Conservation (phyloP, 345 rosid genomes). For the Cochlearia excelsa region DNA sequence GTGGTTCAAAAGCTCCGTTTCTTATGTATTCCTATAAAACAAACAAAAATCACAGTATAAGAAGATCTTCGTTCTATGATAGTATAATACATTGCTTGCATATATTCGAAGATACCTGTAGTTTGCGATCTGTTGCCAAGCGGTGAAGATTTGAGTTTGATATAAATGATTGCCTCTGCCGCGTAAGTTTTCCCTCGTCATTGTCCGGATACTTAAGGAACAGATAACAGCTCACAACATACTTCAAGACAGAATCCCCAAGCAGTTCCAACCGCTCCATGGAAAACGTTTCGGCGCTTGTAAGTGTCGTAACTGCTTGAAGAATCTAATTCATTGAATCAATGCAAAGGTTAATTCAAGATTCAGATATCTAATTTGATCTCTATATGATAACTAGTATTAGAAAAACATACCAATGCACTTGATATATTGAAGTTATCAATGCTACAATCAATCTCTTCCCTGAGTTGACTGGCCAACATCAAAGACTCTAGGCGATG, state of each 20-base stretch:
- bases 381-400: conserved; percentile 11
- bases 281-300: conserved; percentile 74
- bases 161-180: conserved; percentile 42
- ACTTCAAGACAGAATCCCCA: conserved; percentile 93
- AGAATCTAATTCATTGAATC: conserved; percentile 50
- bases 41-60: conserved; percentile 4
- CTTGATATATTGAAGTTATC: conserved; percentile 51
- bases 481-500: conserved; percentile 75
- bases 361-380: conserved; percentile 4
- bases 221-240: conserved; percentile 67
- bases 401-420: conserved; percentile 52
- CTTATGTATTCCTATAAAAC: conserved; percentile 64
- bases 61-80: neutral
- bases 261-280: conserved; percentile 95
- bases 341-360: conserved; percentile 3
- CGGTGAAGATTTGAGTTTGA: conserved; percentile 66
- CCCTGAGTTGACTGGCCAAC: conserved; percentile 89
- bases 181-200: conserved; percentile 69
- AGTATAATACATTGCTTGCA: conserved; percentile 7
- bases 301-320: conserved; percentile 72
- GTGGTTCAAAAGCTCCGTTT: conserved; percentile 77
- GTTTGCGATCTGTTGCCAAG: conserved; percentile 51
- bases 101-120: conserved; percentile 55
- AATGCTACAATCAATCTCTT: conserved; percentile 53
- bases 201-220: conserved; percentile 62